Evolutionary conservation across 768 basidiomycete species (phyloP).

Genomic region (Russula emetica): DNA sequence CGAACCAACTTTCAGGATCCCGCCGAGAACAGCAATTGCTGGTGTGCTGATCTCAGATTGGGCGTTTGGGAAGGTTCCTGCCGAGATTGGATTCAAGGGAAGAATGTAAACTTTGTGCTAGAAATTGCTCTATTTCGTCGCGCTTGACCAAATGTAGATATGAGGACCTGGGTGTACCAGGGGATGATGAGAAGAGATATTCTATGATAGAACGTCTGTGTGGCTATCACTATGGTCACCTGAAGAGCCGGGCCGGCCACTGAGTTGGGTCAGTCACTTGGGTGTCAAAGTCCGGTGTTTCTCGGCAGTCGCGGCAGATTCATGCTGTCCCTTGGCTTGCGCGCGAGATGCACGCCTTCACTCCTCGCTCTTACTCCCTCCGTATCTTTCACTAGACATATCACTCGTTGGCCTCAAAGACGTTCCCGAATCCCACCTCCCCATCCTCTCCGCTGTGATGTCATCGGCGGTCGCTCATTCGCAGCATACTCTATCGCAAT

Average conservation of each 20-base stretch:
- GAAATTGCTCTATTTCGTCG: background rate
- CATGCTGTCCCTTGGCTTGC: conserved; percentile 20
- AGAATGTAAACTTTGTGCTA: conserved; percentile 16
- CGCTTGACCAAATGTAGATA: conserved; percentile 5
- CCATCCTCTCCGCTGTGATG: background rate
- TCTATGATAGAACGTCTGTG: background rate
- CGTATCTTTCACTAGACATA: background rate
- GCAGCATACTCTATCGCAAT: conserved; percentile 27
- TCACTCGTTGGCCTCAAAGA: conserved; percentile 9
- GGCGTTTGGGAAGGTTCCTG: conserved; percentile 54
- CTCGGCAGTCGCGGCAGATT: conserved; percentile 5
- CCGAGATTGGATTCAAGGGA: conserved; percentile 12
- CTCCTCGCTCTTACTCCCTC: background rate
- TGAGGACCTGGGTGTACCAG: background rate
- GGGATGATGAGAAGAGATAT: background rate
- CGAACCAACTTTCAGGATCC: conserved; percentile 63
- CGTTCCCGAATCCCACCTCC: background rate
- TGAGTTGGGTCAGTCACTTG: background rate
- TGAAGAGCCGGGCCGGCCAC: conserved; percentile 7
- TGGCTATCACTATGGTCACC: background rate
- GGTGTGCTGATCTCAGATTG: conserved; percentile 83
- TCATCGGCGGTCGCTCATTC: conserved; percentile 10
- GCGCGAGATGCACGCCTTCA: conserved; percentile 7
- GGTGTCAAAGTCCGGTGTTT: background rate
- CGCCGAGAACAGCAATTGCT: conserved; percentile 71